Conservation (phyloP, 352 stramenopile species). For the Globisporangium echinulatum region DNA sequence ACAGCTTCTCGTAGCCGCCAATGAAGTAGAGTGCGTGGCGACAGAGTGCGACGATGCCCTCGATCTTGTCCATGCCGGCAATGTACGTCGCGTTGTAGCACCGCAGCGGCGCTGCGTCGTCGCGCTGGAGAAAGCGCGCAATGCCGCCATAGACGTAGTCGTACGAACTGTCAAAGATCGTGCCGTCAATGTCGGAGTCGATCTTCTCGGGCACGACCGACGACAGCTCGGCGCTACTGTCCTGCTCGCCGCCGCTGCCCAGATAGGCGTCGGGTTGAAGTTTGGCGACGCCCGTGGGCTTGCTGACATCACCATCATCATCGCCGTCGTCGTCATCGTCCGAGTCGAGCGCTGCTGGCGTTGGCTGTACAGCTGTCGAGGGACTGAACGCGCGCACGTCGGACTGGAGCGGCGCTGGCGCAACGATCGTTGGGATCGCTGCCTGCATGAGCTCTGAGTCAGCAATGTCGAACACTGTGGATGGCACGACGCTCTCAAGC, state of each 20-base stretch:
- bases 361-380: neutral
- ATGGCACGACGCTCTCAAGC: constrained; percentile 8
- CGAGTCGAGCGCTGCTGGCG: neutral
- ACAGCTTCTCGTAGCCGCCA: constrained; percentile 49
- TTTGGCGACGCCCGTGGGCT: too few species aligned
- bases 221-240: constrained; percentile 5
- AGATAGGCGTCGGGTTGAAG: neutral
- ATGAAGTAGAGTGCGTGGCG: constrained; percentile 60
- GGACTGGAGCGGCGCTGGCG: neutral
- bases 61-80: constrained; percentile 46
- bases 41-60: constrained; percentile 53
- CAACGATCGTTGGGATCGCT: constrained; percentile 2
- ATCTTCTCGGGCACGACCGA: constrained; percentile 12
- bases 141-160: constrained; percentile 54
- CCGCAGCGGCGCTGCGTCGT: constrained; percentile 54
- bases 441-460: constrained; percentile 50
- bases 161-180: constrained; percentile 37
- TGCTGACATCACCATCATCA: neutral
- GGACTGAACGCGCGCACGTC: constrained; percentile 3
- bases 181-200: constrained; percentile 11
- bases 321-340: constrained; percentile 13
- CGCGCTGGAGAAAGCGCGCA: constrained; percentile 50
- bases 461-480: constrained; percentile 43
- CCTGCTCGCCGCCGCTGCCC: constrained; percentile 1
- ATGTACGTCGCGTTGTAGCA: constrained; percentile 60